Evolutionary conservation across 768 basidiomycete species (phyloP), one percentile per base, ranked within the genome.

Genomic region (Suillus alpinus): DNA sequence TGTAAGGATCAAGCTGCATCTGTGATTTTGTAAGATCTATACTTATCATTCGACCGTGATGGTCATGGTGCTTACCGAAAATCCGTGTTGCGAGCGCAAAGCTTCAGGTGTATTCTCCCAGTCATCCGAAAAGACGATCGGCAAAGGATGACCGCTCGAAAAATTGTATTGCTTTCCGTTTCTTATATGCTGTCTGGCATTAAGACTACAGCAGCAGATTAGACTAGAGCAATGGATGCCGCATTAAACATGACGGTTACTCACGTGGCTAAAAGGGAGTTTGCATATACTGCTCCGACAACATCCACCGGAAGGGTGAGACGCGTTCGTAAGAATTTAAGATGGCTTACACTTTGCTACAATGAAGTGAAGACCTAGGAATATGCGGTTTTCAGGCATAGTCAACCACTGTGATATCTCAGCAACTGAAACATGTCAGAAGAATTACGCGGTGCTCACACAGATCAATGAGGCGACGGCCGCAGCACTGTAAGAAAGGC

Each of bases 221-320:
- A 26, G 3, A 13, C 23, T 26, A 1, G 12, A 13, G 6, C 13
- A 23, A 26, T 13, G 23, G n/a, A 51, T 12, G 14, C 2, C 14
- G 34, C 34, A 36, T 36, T 7, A 36, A 8, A 26, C 34, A 31
- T 18, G 39, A 39, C 1, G 13, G 14, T 5, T 36, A 62, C 70
- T 6, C 57, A 71, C 70, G 64, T 71, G 16, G 70, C 70, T 40
- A 70, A 63, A 16, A 70, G 46, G 12, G 63, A 71, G 23, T 71
- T 71, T 46, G 69, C 69, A 10, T 70, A 64, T 14, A 70, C 69
- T 70, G 37, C 5, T 7, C 10, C 26, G 37, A 23, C 1, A 9
- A 13, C n/a, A 9, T 57, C 40, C 46, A 14, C 14, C 16, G 16
- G 16, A 5, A 36, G 18, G n/a, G 31, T 2, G 8, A 16, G 23